A percentile compares a stretch with the other conserved stretches of the same genome.
phyloP scores from a whole-genome alignment of 2,329 filamentous ascomycete species.

The Diaporthe citrichinensis region DNA sequence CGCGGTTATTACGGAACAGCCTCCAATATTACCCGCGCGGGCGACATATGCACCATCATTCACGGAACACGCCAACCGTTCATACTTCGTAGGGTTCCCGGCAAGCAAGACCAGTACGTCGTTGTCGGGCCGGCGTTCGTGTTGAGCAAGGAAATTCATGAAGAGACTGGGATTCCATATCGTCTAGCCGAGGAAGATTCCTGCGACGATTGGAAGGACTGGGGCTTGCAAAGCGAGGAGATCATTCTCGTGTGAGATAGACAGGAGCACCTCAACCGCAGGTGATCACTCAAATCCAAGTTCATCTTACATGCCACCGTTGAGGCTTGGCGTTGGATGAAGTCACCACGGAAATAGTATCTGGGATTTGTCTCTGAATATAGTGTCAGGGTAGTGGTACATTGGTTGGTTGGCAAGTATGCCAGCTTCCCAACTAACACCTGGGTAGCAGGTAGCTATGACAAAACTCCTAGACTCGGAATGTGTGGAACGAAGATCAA shows the following conservation, averaged over 20 bases:
- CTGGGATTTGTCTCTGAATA: not conserved
- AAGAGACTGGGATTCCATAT: not conserved
- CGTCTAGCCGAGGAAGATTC: not conserved
- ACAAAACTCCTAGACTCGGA: no score
- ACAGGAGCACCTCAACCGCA: not conserved
- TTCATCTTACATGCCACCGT: not conserved
- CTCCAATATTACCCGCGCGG: not conserved
- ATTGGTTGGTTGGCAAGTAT: no score
- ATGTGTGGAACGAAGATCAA: no score
- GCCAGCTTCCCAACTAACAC: no score
- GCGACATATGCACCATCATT: slow-evolving; percentile 33
- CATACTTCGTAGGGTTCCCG: slow-evolving; percentile 26
- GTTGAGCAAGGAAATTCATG: not conserved
- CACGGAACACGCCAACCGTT: slow-evolving; percentile 21
- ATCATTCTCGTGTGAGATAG: not conserved
- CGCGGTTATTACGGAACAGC: slow-evolving; percentile 46
- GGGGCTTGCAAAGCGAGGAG: slow-evolving; percentile 38
- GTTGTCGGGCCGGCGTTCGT: slow-evolving; percentile 50
- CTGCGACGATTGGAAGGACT: slow-evolving; percentile 48
- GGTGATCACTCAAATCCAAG: not conserved
- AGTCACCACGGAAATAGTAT: not conserved
- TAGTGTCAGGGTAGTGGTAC: no score
- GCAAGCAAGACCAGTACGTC: slow-evolving; percentile 51
- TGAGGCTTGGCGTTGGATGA: not conserved
- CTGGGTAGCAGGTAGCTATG: no score